These are phyloP conservation scores for Chenopodium berlandieri DNA, from an alignment of 148 eudicot genomes.

Conservation along the genomic window DNA sequence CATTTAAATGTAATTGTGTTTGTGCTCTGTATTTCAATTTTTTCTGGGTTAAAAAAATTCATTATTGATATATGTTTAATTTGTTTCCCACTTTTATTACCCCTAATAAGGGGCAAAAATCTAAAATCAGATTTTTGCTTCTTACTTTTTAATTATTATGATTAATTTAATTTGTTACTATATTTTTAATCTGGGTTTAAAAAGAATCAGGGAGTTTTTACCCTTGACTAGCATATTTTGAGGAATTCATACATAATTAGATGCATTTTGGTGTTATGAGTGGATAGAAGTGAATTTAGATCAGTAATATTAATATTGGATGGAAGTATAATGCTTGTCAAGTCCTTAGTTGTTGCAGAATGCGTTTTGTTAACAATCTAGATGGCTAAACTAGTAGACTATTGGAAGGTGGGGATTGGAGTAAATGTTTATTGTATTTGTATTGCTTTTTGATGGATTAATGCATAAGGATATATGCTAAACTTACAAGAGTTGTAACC, in stretches of 20 bases:
- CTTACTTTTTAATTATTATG: background rate
- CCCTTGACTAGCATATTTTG: background rate
- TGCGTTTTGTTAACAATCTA: background rate
- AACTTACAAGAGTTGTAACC: too few species aligned
- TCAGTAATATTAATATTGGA: background rate
- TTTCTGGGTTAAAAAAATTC: background rate
- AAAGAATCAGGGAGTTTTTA: background rate
- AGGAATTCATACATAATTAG: background rate
- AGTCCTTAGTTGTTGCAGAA: background rate
- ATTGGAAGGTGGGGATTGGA: background rate
- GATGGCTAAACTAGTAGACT: background rate
- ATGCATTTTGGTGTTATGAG: background rate
- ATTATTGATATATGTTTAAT: background rate
- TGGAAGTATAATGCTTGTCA: background rate
- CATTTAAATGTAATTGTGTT: background rate
- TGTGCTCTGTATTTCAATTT: background rate
- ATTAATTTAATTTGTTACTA: background rate
- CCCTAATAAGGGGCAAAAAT: background rate
- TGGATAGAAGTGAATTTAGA: background rate
- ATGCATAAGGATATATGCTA: too few species aligned
- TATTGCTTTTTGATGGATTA: too few species aligned
- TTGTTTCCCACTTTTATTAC: background rate
- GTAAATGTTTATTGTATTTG: background rate
- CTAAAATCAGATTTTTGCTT: background rate
- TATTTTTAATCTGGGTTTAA: background rate